Base-by-base conservation (phyloP, 2,329 filamentous ascomycete species). In the Diaporthe citriasiana region DNA sequence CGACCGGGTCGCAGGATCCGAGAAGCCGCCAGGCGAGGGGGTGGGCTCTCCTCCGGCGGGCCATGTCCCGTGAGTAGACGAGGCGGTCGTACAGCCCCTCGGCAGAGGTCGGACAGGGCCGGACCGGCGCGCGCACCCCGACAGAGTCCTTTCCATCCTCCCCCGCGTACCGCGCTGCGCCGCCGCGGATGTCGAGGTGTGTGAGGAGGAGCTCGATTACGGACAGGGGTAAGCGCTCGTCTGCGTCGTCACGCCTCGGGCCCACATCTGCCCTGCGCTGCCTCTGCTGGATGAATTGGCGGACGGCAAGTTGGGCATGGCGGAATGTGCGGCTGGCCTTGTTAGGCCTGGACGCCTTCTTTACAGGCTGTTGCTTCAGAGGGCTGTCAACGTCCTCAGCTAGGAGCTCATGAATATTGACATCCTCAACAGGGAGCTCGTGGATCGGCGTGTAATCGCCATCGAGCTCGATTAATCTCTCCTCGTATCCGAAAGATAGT, bases 271-370 rank as follows among this genome's bases (percentile, higher is more conserved):
- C 45, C n/a, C n/a, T 53, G 13, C 15, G 63, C 2, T n/a, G 63
- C 47, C 63, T 33, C 22, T 15, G 63, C 13, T 22, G 63, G 8
- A 68, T 25, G 9, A 53, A 53, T 7, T 53, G 47, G n/a, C 51
- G 51, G 8, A 27, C 45, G 30, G 47, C 47, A 17, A 68, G 35
- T 25, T 68, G 63, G n/a, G 47, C 33, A 19, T 68, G 45, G 33
- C 47, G 63, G 9, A 68, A 53, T 3, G 63, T n/a, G 15, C 63
- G 63, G 13, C 63, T 35, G 33, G 47, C 47, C 45, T 40, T 68
- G 33, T 53, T 68, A 50, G 63, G 63, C 47, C 47, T 38, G n/a
- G 45, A 15, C 33, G 33, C 33, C 22, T 53, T 53, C 19, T 40
- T 27, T 5, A 3, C n/a, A 27, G 30, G 45, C 22, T 25, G 13